Evolutionary conservation across 1,139 yeast species (phyloP), one percentile per base, ranked within the genome.

Genomic region (Chernovozyma sophiae-reginae): DNA sequence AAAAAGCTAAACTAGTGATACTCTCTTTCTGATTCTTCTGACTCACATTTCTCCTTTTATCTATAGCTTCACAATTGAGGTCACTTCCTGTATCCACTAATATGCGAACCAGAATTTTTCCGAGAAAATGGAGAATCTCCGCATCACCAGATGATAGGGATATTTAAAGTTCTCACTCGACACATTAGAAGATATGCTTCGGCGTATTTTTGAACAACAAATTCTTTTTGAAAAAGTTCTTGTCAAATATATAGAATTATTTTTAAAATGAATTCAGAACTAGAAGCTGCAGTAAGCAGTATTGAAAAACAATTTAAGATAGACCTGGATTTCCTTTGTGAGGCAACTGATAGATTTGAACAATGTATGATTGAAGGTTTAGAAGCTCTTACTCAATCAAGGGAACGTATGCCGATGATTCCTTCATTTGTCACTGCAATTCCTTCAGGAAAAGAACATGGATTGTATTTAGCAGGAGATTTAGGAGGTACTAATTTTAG

Each of bases 401-500:
- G 68, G 37, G 73, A 71, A 29, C 59, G 58, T 41, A 75, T 87
- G 72, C 95, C 96, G 25, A 87, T 87, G 96, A 85, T 87, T 48
- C 96, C 96, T 25, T 75, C 95, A 2, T 87, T 61, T 55, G 95
- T 89, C 23, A 85, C 95, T 5, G 70, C 74, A 11, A 72, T 86
- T 38, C 97, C 97, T 18, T 72, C 73, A 30, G 97, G 97, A 33
- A 71, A 72, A 32, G 97, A 90, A 56, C 70, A 65, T 36, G 97
- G 97, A 17, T 65, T 82, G 34, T 76, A 68, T 43, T 68, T 86
- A 39, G 96, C 96, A 35, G 92, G 87, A 14, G 95, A 86, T 55
- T 70, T 86, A 37, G 96, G 96, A 46, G 95, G 95, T 35, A 85
- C 95, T 38, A 86, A 87, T 57, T 81, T 90, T 60, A 72, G 97